Conservation (phyloP, 2,329 filamentous ascomycete genomes). For the Paramyrothecium roridum region DNA sequence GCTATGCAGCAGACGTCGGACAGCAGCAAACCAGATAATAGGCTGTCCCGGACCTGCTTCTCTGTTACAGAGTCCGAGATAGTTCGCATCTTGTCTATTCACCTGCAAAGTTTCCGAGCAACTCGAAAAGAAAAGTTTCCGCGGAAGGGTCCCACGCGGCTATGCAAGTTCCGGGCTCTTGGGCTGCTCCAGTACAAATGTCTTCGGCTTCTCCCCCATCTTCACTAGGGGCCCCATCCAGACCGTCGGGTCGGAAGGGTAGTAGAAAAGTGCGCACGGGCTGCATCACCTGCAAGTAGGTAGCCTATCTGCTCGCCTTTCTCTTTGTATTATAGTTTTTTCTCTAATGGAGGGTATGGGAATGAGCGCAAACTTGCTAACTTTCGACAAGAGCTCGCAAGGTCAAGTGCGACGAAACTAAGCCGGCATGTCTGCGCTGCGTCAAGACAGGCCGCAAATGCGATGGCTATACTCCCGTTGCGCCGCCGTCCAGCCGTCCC, state of each 20-base stretch:
- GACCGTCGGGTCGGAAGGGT: slow-evolving; percentile 32
- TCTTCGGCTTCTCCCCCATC: neutral
- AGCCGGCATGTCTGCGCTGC: slow-evolving; percentile 50
- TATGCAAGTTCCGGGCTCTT: neutral
- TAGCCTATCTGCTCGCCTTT: slow-evolving; percentile 9
- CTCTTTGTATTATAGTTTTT: neutral
- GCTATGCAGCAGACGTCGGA: too few relatives aligned
- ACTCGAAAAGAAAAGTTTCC: neutral
- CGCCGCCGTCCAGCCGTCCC: slow-evolving; percentile 11
- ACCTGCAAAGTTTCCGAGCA: too few relatives aligned
- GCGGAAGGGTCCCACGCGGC: neutral
- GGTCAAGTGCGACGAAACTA: slow-evolving; percentile 55
- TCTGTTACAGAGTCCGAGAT: too few relatives aligned
- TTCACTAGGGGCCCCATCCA: slow-evolving; percentile 1
- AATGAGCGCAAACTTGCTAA: neutral
- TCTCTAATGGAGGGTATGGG: too few relatives aligned
- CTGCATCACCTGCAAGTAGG: slow-evolving; percentile 55
- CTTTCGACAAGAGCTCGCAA: slow-evolving; percentile 41
- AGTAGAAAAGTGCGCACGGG: slow-evolving; percentile 46
- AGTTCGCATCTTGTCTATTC: too few relatives aligned
- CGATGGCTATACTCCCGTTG: slow-evolving; percentile 45
- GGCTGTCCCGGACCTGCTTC: too few relatives aligned
- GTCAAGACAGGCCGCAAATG: slow-evolving; percentile 53
- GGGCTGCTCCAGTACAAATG: neutral
- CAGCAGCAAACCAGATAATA: too few relatives aligned